Evolutionary conservation across 2,329 filamentous ascomycete species (phyloP).

Genomic region (Hymenoscyphus fraxineus): DNA sequence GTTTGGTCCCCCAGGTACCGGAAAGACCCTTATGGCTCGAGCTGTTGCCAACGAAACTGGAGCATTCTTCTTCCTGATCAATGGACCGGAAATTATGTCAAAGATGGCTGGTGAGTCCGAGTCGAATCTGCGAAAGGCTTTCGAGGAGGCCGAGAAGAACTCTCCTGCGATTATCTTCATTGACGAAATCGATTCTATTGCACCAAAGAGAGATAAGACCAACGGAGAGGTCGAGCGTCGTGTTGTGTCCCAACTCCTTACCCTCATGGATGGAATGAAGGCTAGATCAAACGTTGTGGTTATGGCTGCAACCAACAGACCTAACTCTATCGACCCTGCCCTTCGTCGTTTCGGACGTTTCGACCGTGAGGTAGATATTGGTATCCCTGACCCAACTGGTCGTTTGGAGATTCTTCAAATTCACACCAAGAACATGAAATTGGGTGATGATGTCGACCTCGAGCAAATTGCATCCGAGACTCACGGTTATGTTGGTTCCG

Average conservation of each 20-base stretch:
- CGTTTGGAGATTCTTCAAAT: constrained; percentile 99
- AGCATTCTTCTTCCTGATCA: constrained; percentile 99
- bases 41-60: constrained; percentile 98
- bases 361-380: constrained; percentile 97
- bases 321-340: constrained; percentile 97
- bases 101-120: constrained; percentile 99
- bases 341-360: constrained; percentile 97
- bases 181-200: constrained; percentile 98
- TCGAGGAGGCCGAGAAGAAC: constrained; percentile 99
- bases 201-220: constrained; percentile 99
- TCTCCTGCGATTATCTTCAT: constrained; percentile 99
- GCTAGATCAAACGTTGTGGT: constrained; percentile 97
- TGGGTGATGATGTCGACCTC: constrained; percentile 92
- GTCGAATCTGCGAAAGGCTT: constrained; percentile 97
- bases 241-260: constrained; percentile 94
- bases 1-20: constrained; percentile 93
- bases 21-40: constrained; percentile 98
- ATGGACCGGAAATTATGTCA: constrained; percentile 99
- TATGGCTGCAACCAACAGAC: constrained; percentile 98
- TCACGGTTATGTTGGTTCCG: constrained; percentile 97
- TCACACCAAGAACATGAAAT: constrained; percentile 99
- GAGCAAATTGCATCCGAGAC: constrained; percentile 97
- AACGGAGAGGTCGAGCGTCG: constrained; percentile 98
- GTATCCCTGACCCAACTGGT: constrained; percentile 94
- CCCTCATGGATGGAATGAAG: constrained; percentile 99